These are phyloP conservation scores for Circinella minor DNA, from an alignment of 371 early-diverging fungal genomes.

Conservation along the genomic window DNA sequence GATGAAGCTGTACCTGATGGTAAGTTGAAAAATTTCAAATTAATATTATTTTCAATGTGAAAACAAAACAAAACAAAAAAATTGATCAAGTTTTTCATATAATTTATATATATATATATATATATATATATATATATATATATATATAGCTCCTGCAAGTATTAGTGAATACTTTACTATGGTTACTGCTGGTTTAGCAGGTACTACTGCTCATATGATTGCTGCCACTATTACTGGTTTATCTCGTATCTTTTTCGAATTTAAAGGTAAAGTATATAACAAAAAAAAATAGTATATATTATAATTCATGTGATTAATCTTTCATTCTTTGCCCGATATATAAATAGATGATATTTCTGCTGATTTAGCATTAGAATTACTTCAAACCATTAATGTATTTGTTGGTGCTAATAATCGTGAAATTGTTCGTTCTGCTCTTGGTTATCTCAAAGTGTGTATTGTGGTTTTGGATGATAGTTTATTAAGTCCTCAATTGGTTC, in stretches of 20 bases:
- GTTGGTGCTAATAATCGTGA: conserved; percentile 86
- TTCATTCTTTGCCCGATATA: not conserved
- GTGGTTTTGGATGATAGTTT: conserved; percentile 76
- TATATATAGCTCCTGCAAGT: conserved; percentile 41
- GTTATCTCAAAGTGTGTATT: conserved; percentile 91
- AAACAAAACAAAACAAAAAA: not conserved
- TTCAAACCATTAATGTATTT: conserved; percentile 75
- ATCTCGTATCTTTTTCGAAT: conserved; percentile 89
- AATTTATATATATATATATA: no score
- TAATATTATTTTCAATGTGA: not conserved
- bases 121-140: no score
- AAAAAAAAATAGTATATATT: conserved; percentile 7
- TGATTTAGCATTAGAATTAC: conserved; percentile 67
- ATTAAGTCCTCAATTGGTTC: conserved; percentile 69
- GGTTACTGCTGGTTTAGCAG: conserved; percentile 95
- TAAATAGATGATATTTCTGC: conserved; percentile 60
- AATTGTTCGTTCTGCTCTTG: conserved; percentile 89
- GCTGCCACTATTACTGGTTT: conserved; percentile 87
- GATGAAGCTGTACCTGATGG: conserved; percentile 56
- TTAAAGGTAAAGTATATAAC: conserved; percentile 55
- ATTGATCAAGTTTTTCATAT: not conserved
- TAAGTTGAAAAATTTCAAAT: conserved; percentile 7
- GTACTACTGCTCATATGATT: conserved; percentile 91
- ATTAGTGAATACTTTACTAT: conserved; percentile 79
- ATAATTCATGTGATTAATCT: not conserved